These are phyloP conservation scores for Teunomyces tritomae DNA, from an alignment of 805 yeast genomes.

Conservation along the genomic window DNA sequence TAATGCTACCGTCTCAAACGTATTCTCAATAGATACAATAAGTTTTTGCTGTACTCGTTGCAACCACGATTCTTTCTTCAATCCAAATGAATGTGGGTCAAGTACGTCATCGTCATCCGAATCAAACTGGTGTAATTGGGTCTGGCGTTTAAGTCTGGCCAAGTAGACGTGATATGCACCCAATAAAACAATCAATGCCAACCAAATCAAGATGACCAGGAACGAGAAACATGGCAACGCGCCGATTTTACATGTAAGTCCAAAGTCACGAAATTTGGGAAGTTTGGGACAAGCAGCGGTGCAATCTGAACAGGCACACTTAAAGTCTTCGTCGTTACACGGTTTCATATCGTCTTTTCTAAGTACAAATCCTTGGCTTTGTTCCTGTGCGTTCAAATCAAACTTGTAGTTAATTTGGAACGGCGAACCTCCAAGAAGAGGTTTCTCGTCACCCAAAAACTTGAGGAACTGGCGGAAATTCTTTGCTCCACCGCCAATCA, in stretches of 20 bases:
- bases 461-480: constrained; percentile 70
- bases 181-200: constrained; percentile 32
- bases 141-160: constrained; percentile 9
- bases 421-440: constrained; percentile 91
- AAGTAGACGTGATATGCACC: constrained; percentile 40
- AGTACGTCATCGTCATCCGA: background rate
- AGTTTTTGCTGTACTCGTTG: constrained; percentile 3
- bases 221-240: constrained; percentile 73
- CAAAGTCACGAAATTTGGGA: constrained; percentile 39
- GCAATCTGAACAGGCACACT: constrained; percentile 92
- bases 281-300: constrained; percentile 73
- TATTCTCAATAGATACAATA: constrained; percentile 15
- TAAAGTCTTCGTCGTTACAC: constrained; percentile 66
- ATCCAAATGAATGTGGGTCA: background rate
- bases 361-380: constrained; percentile 16
- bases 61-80: background rate
- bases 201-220: constrained; percentile 52
- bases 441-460: constrained; percentile 93
- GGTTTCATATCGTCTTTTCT: constrained; percentile 31
- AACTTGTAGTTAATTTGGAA: constrained; percentile 83
- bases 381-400: constrained; percentile 20
- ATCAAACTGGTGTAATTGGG: constrained; percentile 1
- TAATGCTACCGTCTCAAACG: constrained; percentile 51
- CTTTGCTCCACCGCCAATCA: constrained; percentile 95
- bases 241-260: constrained; percentile 53